Evolutionary conservation across 495 filamentous ascomycete species (phyloP).

Genomic region (Talaromyces nanjingensis): DNA sequence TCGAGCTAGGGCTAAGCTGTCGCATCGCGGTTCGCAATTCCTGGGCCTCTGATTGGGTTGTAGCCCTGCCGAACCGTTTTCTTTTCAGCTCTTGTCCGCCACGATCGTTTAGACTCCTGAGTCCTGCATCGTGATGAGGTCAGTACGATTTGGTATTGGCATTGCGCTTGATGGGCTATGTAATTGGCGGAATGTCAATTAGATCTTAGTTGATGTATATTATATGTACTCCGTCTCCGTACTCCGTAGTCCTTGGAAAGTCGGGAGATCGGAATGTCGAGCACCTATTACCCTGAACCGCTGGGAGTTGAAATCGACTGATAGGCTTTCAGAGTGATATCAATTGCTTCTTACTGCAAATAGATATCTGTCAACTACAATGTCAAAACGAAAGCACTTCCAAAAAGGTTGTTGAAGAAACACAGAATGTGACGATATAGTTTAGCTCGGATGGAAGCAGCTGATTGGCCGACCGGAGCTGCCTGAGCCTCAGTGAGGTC

Average conservation of each 20-base stretch:
- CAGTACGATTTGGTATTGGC: neutral
- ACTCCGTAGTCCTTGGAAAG: neutral
- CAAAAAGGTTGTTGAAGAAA: neutral
- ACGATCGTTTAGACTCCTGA: neutral
- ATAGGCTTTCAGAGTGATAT: neutral
- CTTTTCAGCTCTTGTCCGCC: conserved; percentile 5
- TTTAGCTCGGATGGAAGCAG: neutral
- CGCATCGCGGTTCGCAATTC: neutral
- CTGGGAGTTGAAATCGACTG: neutral
- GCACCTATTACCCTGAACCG: neutral
- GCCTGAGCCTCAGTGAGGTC: too few relatives aligned
- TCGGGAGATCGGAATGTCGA: neutral
- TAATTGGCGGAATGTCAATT: neutral
- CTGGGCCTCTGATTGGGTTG: neutral
- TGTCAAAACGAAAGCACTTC: neutral
- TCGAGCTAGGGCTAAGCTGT: neutral
- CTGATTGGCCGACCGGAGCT: conserved; percentile 3
- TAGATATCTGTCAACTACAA: neutral
- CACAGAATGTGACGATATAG: neutral
- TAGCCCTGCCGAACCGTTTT: neutral
- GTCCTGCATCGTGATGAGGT: neutral
- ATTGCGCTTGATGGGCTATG: neutral
- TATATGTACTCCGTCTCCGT: neutral
- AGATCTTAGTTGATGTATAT: neutral
- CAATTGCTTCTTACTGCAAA: neutral